Evolutionary conservation across 192 early-diverging fungal species (phyloP).

Genomic region (Allomyces javanicus): DNA sequence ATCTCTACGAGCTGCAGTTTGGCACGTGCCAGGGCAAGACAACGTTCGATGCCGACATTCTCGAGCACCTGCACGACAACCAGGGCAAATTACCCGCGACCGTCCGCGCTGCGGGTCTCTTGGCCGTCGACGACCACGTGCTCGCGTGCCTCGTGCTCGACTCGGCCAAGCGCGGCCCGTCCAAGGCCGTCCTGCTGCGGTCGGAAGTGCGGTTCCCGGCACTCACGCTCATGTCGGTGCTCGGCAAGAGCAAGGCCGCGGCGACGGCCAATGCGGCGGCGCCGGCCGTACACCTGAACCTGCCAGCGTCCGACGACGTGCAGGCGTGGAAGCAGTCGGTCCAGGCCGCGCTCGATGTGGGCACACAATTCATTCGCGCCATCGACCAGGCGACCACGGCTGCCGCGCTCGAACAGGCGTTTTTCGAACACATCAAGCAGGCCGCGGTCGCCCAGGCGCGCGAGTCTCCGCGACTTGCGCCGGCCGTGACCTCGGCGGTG

Average conservation of each 20-base stretch:
- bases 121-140: background rate
- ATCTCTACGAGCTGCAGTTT: background rate
- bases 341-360: background rate
- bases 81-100: too few relatives aligned
- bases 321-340: background rate
- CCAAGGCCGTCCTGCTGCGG: background rate
- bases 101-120: background rate
- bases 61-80: background rate
- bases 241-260: background rate
- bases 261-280: background rate
- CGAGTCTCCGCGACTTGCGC: background rate
- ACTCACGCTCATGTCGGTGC: background rate
- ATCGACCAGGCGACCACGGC: background rate
- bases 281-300: background rate
- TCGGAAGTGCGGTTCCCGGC: background rate
- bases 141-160: background rate
- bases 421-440: background rate
- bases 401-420: background rate
- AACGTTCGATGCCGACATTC: background rate
- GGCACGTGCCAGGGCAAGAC: background rate
- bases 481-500: background rate
- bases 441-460: background rate
- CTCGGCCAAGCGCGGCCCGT: background rate
- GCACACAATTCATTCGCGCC: background rate
- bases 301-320: background rate